Evolutionary conservation across 164 flowering plant species (phyloP), one percentile per base, ranked within the genome.

Genomic region (Stephania japonica): DNA sequence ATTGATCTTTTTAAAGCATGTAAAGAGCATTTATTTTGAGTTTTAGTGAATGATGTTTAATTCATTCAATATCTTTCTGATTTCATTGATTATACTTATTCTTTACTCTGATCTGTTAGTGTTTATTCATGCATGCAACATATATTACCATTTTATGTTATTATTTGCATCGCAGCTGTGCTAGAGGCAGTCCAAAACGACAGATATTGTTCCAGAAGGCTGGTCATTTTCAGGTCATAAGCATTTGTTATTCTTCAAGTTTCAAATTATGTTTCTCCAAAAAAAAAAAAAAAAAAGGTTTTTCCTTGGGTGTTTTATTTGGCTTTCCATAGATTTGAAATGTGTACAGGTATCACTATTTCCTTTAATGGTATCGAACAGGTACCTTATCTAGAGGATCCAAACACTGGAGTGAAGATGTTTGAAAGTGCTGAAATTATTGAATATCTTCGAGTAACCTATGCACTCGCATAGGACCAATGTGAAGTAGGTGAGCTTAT

Each of bases 351-450:
- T 19, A 56, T 6, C 53, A 43, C n/a, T 25, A 42, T 23, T 6
- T 65, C n/a, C 61, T 70, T 42, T 26, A 7, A 50, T 2, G 43
- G 21, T 70, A 67, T 68, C 70, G 41, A 62, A 32, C 85, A 94
- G 99, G 97, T 73, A 64, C 97, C 97, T 21, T 92, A 88, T 73
- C 73, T 96, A 63, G 94, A 90, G 81, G 99, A 96, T 79, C 97
- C 99, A 62, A 96, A 93, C 68, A 96, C 99, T 24, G 99, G 98
- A 27, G 86, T 96, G 43, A 75, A 86, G 72, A 90, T 89, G 94
- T 96, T 93, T 79, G 99, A 96, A 79, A 96, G 99, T 82, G 99
- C 98, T 72, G 95, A 89, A 66, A 93, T 96, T 67, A 80, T 91
- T 41, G 95, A 93, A 19, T 93, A 96, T 74, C 78, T 96, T 42